Evolutionary conservation across 31 red algal genomes (phyloP), one percentile per base, ranked within the genome.

Genomic region (Bonnemaisonia californica): DNA sequence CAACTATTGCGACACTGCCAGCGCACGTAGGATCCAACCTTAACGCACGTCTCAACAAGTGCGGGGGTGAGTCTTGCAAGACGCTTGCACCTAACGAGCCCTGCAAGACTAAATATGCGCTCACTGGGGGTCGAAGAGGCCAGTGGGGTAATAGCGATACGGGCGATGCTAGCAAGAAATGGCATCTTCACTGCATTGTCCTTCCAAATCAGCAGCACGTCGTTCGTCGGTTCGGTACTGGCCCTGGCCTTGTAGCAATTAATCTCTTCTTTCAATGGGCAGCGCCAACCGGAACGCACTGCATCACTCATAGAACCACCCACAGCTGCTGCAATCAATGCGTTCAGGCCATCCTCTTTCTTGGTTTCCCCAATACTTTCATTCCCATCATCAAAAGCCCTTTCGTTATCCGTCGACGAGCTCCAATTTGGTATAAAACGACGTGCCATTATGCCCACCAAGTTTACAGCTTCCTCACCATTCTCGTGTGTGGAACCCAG

Each of bases 41-140:
- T 13, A 23, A 26, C 12, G n/a, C 19, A n/a, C n/a, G n/a, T n/a
- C n/a, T n/a, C n/a, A n/a, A n/a, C n/a, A n/a, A n/a, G n/a, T n/a
- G n/a, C n/a, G n/a, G n/a, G 62, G 13, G 62, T 23, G 28, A 66
- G 62, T 12, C 62, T 21, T 13, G 62, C 62, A 26, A 13, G 62
- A 66, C 62, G 62, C 12, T 66, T 66, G 62, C 62, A 66, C 62
- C 62, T 66, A 26, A 66, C 16, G 12, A 66, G 27, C 12, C 62
- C 62, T 26, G 62, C 62, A 66, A 66, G 62, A 30, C 62, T 66
- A 66, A 13, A 66, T 66, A 66, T 66, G 62, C 62, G 12, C 62
- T 66, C 62, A 66, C 62, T 66, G 62, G 62, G 24, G 12, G 62
- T 66, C 62, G 62, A 66, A 27, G 62, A 66, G 62, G 62, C 62